Conservation (phyloP, 106 monocot species). For the Chionographis japonica region DNA sequence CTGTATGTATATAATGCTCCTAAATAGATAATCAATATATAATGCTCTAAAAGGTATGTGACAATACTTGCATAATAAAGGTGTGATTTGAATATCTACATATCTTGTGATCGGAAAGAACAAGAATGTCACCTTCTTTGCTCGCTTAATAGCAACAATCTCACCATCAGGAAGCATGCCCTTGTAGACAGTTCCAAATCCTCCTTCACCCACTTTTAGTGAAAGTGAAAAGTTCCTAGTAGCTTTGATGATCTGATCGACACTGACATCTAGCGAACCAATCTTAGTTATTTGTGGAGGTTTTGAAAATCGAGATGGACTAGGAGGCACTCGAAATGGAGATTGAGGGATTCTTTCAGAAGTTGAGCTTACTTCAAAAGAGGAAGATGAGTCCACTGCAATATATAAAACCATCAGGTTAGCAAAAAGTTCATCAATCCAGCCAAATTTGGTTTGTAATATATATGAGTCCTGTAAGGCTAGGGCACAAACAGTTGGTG, state of each 20-base stretch:
- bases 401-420: conserved; percentile 2
- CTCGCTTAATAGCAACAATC: conserved; percentile 72
- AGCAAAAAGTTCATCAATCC: neutral
- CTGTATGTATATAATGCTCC: too few species aligned
- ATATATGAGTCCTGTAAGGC: neutral
- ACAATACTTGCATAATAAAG: too few species aligned
- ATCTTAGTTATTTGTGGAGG: conserved; percentile 43
- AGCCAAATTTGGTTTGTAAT: neutral
- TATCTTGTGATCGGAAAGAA: too few species aligned
- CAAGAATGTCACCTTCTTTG: conserved; percentile 59
- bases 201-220: conserved; percentile 62
- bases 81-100: too few species aligned
- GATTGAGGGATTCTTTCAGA: conserved; percentile 28
- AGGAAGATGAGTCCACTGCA: conserved; percentile 44
- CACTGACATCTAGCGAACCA: conserved; percentile 52
- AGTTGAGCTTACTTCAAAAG: conserved; percentile 28
- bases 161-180: conserved; percentile 60
- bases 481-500: neutral
- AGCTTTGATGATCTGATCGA: conserved; percentile 56
- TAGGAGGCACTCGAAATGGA: conserved; percentile 51
- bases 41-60: too few species aligned
- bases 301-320: conserved; percentile 73
- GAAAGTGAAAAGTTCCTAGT: conserved; percentile 76
- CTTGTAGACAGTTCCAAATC: conserved; percentile 79
- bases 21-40: too few species aligned